Percentiles rank a stretch among this genome's conserved stretches.
phyloP scores from a whole-genome alignment of 2,329 filamentous ascomycete genomes.

The Xylaria sp. region DNA sequence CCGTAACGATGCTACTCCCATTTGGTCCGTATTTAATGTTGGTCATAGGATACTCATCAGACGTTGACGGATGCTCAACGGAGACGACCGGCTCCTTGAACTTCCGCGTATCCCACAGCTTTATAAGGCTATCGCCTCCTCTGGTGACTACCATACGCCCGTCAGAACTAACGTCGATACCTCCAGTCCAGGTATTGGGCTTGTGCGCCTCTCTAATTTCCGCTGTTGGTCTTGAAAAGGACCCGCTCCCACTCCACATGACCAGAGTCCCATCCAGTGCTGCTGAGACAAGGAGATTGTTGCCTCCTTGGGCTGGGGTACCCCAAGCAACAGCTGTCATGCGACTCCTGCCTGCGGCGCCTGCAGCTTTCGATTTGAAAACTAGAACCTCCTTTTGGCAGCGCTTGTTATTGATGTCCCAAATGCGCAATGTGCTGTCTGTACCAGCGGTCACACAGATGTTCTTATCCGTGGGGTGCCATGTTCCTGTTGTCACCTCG shows the following conservation, averaged over 20 bases:
- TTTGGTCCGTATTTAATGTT: conserved; percentile 92
- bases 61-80: conserved; percentile 82
- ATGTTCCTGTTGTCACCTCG: conserved; percentile 87
- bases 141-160: conserved; percentile 90
- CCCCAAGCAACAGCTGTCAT: conserved; percentile 96
- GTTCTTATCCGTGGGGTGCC: conserved; percentile 89
- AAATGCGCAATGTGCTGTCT: conserved; percentile 94
- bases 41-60: conserved; percentile 82
- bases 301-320: conserved; percentile 77
- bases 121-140: conserved; percentile 91
- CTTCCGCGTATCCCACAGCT: conserved; percentile 96
- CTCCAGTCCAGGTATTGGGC: conserved; percentile 88
- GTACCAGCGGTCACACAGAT: conserved; percentile 90
- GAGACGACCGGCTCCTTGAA: conserved; percentile 91
- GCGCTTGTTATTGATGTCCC: conserved; percentile 93
- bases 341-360: conserved; percentile 87
- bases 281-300: conserved; percentile 81
- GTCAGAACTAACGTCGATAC: conserved; percentile 89
- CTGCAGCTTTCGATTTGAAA: conserved; percentile 91
- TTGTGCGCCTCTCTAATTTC: conserved; percentile 88
- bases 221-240: conserved; percentile 81
- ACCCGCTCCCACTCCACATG: conserved; percentile 92
- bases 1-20: conserved; percentile 86
- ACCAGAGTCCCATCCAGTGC: conserved; percentile 90
- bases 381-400: conserved; percentile 94